These are phyloP conservation scores for Pythium periplocum DNA, from an alignment of 352 stramenopile genomes.

Conservation along the genomic window DNA sequence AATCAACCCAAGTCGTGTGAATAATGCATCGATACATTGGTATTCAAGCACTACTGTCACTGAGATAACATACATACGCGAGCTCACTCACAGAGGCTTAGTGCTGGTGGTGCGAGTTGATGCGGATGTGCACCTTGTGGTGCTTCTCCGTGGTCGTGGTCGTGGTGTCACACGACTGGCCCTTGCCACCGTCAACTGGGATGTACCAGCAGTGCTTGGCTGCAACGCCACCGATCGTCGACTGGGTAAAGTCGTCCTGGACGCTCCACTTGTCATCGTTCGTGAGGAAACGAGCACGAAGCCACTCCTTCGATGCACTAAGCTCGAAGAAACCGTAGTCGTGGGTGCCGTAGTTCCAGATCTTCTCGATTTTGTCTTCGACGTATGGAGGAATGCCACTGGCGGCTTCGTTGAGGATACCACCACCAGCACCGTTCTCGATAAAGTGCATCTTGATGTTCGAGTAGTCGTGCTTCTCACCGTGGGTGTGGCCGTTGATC, in stretches of 20 bases:
- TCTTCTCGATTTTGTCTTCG: slow-evolving; percentile 52
- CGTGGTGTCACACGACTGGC: slow-evolving; percentile 20
- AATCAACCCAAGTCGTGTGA: no score
- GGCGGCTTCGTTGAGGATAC: slow-evolving; percentile 66
- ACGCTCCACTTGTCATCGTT: slow-evolving; percentile 63
- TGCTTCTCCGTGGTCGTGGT: background rate
- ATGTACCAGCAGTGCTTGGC: slow-evolving; percentile 77
- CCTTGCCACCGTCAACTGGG: slow-evolving; percentile 26
- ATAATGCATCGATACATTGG: no score
- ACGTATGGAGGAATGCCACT: slow-evolving; percentile 59
- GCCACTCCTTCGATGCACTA: slow-evolving; percentile 49
- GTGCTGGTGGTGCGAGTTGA: slow-evolving; percentile 6
- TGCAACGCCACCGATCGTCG: slow-evolving; percentile 45
- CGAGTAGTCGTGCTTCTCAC: slow-evolving; percentile 68
- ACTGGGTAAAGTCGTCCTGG: slow-evolving; percentile 37
- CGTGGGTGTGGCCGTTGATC: slow-evolving; percentile 67
- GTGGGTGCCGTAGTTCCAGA: slow-evolving; percentile 59
- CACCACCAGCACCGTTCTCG: slow-evolving; percentile 68
- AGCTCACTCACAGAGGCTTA: background rate
- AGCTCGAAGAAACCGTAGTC: slow-evolving; percentile 72
- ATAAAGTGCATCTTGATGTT: slow-evolving; percentile 69
- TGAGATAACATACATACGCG: no score
- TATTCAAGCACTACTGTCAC: no score
- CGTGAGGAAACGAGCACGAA: slow-evolving; percentile 56
- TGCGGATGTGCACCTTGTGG: slow-evolving; percentile 2